phyloP scores from a whole-genome alignment of 768 basidiomycete species.

The Paxillus involutus region DNA sequence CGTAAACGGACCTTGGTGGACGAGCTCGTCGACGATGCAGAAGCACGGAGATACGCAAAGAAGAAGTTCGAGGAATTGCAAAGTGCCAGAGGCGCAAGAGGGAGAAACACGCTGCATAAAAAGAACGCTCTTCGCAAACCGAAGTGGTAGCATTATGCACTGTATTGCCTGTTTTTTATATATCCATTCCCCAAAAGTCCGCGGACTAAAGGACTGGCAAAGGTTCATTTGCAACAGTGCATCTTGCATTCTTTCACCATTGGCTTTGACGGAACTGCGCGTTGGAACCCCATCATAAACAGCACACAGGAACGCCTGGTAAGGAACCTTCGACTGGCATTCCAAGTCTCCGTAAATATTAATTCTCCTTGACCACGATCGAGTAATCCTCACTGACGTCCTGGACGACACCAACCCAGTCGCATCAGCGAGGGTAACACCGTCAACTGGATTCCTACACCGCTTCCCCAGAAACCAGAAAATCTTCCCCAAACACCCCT shows the following conservation, averaged over 20 bases:
- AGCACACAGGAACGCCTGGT: too few species aligned
- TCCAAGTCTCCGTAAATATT: background rate
- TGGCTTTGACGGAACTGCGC: too few species aligned
- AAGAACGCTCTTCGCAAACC: constrained; percentile 60
- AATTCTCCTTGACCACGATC: constrained; percentile 40
- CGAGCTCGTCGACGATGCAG: constrained; percentile 86
- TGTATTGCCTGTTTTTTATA: constrained; percentile 5
- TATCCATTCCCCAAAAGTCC: background rate
- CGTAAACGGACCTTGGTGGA: constrained; percentile 86
- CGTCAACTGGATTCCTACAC: background rate
- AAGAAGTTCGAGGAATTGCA: constrained; percentile 85
- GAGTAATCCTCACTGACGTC: background rate
- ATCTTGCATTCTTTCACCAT: too few species aligned
- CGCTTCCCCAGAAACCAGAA: too few species aligned
- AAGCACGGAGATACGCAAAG: constrained; percentile 86
- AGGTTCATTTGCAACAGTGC: background rate
- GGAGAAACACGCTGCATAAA: constrained; percentile 66
- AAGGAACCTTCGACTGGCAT: too few species aligned
- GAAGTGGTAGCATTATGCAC: constrained; percentile 58
- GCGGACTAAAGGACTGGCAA: background rate
- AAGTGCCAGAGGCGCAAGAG: constrained; percentile 61
- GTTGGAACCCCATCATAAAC: too few species aligned
- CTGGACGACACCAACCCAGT: too few species aligned
- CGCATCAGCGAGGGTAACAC: background rate
- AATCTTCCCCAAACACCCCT: too few species aligned